Percentiles rank a stretch among this genome's conserved stretches.
Evolutionary conservation across 192 early-diverging fungal species (phyloP).

Genomic region (Gaertneriomyces sp.): DNA sequence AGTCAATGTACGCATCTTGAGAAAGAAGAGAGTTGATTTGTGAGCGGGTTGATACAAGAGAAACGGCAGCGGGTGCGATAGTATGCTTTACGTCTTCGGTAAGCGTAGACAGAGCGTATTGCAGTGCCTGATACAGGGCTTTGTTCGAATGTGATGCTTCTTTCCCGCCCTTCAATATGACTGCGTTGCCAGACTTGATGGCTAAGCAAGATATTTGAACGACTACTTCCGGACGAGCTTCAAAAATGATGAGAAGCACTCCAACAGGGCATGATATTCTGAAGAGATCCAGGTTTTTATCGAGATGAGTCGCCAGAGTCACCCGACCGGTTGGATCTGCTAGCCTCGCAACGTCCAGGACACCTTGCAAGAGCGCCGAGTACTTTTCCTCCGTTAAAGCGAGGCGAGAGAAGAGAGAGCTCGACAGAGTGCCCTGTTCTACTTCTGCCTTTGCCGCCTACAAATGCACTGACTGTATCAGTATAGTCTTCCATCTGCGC

Average conservation of each 20-base stretch:
- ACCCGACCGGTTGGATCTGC: constrained; percentile 82
- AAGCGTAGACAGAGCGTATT: constrained; percentile 65
- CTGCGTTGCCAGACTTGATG: constrained; percentile 96
- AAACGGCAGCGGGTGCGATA: constrained; percentile 72
- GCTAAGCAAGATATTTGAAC: constrained; percentile 94
- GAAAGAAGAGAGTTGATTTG: constrained; percentile 82
- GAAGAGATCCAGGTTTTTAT: constrained; percentile 82
- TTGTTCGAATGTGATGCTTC: constrained; percentile 80
- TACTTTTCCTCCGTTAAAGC: constrained; percentile 88
- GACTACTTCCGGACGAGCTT: constrained; percentile 97
- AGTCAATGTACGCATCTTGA: constrained; percentile 88
- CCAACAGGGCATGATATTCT: constrained; percentile 91
- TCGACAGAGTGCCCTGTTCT: constrained; percentile 66
- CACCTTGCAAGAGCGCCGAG: constrained; percentile 79
- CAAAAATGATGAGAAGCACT: constrained; percentile 95
- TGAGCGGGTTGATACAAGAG: constrained; percentile 84
- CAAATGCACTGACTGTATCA: background rate
- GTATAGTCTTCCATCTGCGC: background rate
- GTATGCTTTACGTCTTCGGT: constrained; percentile 4
- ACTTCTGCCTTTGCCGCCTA: constrained; percentile 67
- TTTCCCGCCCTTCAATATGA: constrained; percentile 96
- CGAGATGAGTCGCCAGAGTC: constrained; percentile 71
- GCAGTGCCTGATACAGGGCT: constrained; percentile 71
- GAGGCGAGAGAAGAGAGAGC: constrained; percentile 80
- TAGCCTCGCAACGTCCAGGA: constrained; percentile 81